Conservation (phyloP, 345 rosid species). For the Citrus maxima region DNA sequence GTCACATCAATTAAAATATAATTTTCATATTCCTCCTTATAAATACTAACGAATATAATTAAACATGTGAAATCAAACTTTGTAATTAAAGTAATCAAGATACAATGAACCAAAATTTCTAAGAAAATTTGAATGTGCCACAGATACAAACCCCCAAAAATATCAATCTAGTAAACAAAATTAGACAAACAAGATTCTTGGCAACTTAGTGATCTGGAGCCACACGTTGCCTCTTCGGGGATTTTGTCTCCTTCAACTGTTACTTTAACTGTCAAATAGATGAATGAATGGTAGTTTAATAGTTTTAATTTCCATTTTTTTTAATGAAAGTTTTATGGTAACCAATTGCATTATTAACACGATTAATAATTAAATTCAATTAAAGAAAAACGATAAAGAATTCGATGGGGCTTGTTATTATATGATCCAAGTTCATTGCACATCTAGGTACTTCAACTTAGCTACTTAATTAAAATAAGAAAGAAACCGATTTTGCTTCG, state of each 20-base stretch:
- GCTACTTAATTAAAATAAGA: not conserved
- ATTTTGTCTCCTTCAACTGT: slow-evolving; percentile 4
- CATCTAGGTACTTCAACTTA: slow-evolving; percentile 14
- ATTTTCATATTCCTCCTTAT: too few relatives aligned
- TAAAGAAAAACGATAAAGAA: not conserved
- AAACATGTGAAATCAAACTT: not conserved
- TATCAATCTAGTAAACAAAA: slow-evolving; percentile 23
- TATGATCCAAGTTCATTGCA: slow-evolving; percentile 31
- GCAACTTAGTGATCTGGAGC: slow-evolving; percentile 15
- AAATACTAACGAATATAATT: not conserved
- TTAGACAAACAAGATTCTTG: slow-evolving; percentile 26
- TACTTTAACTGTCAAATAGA: slow-evolving; percentile 8
- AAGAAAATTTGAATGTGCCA: too few relatives aligned
- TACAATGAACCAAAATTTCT: not conserved
- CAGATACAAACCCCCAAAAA: slow-evolving; percentile 22
- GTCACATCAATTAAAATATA: too few relatives aligned
- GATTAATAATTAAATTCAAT: not conserved
- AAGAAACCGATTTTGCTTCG: slow-evolving; percentile 19
- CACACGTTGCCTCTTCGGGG: slow-evolving; percentile 6
- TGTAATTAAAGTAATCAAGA: not conserved
- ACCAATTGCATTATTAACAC: not conserved
- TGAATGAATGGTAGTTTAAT: not conserved
- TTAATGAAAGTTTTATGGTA: not conserved
- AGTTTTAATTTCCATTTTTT: too few relatives aligned
- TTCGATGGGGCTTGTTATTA: not conserved